phyloP scores from a whole-genome alignment of 2,329 filamentous ascomycete species.

The Triangularia verruculosa region DNA sequence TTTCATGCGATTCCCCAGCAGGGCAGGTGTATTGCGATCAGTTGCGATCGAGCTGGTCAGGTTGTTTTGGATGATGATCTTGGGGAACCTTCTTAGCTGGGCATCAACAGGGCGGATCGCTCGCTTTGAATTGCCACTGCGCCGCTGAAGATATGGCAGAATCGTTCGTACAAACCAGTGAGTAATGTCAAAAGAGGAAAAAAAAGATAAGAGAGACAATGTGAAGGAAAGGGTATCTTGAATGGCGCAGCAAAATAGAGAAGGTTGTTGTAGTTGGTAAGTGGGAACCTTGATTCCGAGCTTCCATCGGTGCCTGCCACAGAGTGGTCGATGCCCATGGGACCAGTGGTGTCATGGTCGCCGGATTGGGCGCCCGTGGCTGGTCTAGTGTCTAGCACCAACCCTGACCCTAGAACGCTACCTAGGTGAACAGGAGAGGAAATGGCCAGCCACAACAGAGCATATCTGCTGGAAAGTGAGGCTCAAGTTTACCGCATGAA shows the following conservation, averaged over 20 bases:
- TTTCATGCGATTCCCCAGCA: background rate
- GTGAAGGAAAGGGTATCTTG: background rate
- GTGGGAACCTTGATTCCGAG: background rate
- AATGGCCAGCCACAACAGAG: background rate
- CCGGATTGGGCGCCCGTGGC: background rate
- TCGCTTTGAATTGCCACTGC: background rate
- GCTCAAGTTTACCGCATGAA: background rate
- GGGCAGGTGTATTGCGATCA: background rate
- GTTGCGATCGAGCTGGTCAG: background rate
- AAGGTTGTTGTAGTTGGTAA: background rate
- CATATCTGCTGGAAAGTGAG: background rate
- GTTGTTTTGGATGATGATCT: background rate
- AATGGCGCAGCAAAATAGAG: background rate
- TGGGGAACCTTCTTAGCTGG: background rate
- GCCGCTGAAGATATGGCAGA: background rate
- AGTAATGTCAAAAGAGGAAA: background rate
- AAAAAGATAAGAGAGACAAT: background rate
- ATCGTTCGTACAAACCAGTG: background rate
- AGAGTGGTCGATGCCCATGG: background rate
- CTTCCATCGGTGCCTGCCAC: slow-evolving; percentile 5
- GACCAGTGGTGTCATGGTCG: slow-evolving; percentile 6
- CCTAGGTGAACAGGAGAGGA: too few relatives aligned
- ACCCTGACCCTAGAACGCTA: background rate
- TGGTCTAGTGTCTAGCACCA: background rate
- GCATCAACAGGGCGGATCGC: background rate